Evolutionary conservation across 1,284 basidiomycete genomes (phyloP).

Genomic region (Irpex sp.): DNA sequence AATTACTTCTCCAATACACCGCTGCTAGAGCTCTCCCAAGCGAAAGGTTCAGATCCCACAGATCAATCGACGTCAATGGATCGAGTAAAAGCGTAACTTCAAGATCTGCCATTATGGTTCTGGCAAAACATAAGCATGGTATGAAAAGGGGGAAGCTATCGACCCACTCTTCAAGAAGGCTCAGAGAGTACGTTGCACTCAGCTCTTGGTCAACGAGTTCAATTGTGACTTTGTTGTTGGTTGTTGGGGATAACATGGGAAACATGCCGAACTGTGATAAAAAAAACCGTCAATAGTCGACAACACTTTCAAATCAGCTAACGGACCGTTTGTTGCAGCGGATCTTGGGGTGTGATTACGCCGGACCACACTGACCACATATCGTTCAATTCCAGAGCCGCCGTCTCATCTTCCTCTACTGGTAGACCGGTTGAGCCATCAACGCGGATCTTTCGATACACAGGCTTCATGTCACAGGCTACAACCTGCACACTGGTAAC

Average conservation of each 20-base stretch:
- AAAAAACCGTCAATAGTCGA: too few species aligned
- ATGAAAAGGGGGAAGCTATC: too few species aligned
- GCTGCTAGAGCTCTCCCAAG: background rate
- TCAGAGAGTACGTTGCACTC: too few species aligned
- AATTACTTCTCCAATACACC: background rate
- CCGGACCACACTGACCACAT: background rate
- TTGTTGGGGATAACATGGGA: too few species aligned
- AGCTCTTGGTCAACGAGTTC: too few species aligned
- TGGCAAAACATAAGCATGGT: background rate
- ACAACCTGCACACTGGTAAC: background rate
- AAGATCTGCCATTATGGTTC: background rate
- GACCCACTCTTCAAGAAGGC: too few species aligned
- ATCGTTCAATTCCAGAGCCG: background rate
- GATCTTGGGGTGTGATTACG: background rate
- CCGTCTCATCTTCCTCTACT: background rate
- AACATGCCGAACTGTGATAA: too few species aligned
- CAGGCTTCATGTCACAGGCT: background rate
- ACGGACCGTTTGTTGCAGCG: background rate
- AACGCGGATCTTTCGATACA: background rate
- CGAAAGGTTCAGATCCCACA: background rate
- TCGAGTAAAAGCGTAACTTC: background rate
- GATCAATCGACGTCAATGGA: background rate
- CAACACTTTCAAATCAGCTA: too few species aligned
- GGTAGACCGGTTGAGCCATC: background rate
- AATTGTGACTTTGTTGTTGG: too few species aligned